Percentiles rank a stretch among this genome's conserved stretches.
Conservation (phyloP, 2,329 filamentous ascomycete species). For the Colletotrichum sublineola region DNA sequence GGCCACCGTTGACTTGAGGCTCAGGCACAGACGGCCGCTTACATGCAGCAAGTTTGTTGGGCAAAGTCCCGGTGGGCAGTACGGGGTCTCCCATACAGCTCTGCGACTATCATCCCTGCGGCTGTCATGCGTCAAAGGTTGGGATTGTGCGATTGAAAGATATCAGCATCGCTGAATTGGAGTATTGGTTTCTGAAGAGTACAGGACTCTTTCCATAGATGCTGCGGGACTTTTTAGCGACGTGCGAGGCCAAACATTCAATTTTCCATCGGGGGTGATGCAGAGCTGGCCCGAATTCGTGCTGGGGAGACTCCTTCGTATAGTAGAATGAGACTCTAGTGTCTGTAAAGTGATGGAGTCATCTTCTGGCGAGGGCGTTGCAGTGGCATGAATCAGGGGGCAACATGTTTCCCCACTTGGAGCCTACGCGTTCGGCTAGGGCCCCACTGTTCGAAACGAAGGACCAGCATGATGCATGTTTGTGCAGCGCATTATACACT, state of each 20-base stretch:
- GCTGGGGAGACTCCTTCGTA: background rate
- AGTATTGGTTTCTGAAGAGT: slow-evolving; percentile 14
- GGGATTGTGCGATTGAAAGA: slow-evolving; percentile 7
- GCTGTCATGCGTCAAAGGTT: slow-evolving; percentile 14
- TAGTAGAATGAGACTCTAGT: slow-evolving; percentile 9
- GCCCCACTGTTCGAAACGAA: slow-evolving; percentile 29
- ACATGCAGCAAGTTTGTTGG: background rate
- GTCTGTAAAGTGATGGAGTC: slow-evolving; percentile 13
- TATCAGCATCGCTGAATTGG: background rate
- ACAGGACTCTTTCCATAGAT: slow-evolving; percentile 15
- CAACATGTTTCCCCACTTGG: slow-evolving; percentile 9
- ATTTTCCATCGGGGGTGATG: background rate
- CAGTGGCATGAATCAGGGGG: slow-evolving; percentile 39
- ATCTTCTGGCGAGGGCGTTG: slow-evolving; percentile 20
- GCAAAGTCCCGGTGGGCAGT: slow-evolving; percentile 16
- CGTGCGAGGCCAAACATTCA: slow-evolving; percentile 15
- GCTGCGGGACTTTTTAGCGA: slow-evolving; percentile 19
- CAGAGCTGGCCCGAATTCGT: slow-evolving; percentile 28
- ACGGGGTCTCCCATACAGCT: background rate
- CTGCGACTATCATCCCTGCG: slow-evolving; percentile 28
- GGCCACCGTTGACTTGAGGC: slow-evolving; percentile 28
- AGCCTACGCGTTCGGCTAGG: slow-evolving; percentile 30
- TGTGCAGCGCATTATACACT: slow-evolving; percentile 23
- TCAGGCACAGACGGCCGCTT: slow-evolving; percentile 18
- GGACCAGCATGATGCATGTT: slow-evolving; percentile 34